These are phyloP conservation scores for Drosera capensis DNA, from an alignment of 148 eudicot genomes.

Conservation along the genomic window DNA sequence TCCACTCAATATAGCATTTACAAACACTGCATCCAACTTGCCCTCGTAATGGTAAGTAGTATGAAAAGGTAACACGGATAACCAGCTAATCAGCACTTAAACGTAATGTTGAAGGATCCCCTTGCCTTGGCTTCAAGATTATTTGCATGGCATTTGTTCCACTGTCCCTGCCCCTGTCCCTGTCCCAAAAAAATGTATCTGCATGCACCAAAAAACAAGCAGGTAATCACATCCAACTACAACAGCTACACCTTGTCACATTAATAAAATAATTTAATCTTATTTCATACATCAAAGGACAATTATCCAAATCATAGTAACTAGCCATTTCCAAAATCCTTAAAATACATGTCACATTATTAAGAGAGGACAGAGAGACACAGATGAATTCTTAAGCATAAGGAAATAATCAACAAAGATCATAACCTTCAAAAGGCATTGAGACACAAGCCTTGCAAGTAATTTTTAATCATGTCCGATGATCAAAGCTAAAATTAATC, in stretches of 20 bases:
- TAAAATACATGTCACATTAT: no score
- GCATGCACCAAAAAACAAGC: slow-evolving; percentile 6
- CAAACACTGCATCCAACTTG: slow-evolving; percentile 75
- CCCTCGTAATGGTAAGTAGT: slow-evolving; percentile 19
- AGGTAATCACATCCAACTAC: not conserved
- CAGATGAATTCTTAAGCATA: no score
- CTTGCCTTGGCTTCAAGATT: slow-evolving; percentile 53
- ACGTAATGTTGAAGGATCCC: slow-evolving; percentile 5
- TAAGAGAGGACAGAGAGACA: no score
- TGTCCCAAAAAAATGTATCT: slow-evolving; percentile 88
- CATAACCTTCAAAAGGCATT: no score
- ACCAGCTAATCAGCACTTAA: not conserved
- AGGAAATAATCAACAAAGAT: no score
- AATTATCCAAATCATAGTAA: no score
- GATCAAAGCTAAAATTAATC: no score
- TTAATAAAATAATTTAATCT: not conserved
- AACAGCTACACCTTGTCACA: not conserved
- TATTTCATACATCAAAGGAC: no score
- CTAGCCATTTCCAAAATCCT: no score
- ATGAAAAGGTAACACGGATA: slow-evolving; percentile 4
- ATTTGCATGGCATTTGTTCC: slow-evolving; percentile 51
- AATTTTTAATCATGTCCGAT: no score
- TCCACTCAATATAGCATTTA: slow-evolving; percentile 62
- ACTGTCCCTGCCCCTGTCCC: slow-evolving; percentile 85
- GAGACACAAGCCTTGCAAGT: no score